phyloP scores from a whole-genome alignment of 1,284 basidiomycete genomes.

The Leccinum subfulvum region DNA sequence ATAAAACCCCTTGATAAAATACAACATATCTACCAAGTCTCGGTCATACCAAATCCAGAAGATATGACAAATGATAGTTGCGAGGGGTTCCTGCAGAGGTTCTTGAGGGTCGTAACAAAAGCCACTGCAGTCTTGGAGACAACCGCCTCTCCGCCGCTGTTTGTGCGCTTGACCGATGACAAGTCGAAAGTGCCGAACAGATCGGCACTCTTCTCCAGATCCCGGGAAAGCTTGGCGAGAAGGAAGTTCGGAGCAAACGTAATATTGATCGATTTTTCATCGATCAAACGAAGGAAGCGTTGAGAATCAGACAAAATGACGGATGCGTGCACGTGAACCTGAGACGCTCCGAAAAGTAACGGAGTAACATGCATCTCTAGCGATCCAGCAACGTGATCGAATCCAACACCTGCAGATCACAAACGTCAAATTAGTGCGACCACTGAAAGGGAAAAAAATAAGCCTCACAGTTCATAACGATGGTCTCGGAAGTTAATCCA shows the following conservation, averaged over 20 bases:
- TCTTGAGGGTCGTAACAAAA: slow-evolving; percentile 33
- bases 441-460: no score
- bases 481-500: slow-evolving; percentile 27
- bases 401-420: slow-evolving; percentile 31
- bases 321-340: slow-evolving; percentile 31
- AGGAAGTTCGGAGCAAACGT: slow-evolving; percentile 45
- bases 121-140: slow-evolving; percentile 37
- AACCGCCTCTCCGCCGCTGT: slow-evolving; percentile 41
- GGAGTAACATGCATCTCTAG: slow-evolving; percentile 33
- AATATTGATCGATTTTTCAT: slow-evolving; percentile 23
- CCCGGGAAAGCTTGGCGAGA: slow-evolving; percentile 37
- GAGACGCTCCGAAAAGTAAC: slow-evolving; percentile 26
- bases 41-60: slow-evolving; percentile 43
- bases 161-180: slow-evolving; percentile 30
- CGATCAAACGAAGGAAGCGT: slow-evolving; percentile 27
- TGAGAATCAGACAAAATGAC: slow-evolving; percentile 26
- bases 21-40: slow-evolving; percentile 30
- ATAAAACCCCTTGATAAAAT: neutral
- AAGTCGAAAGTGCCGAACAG: slow-evolving; percentile 32
- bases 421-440: neutral
- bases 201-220: slow-evolving; percentile 23
- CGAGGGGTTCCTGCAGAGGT: slow-evolving; percentile 14
- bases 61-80: slow-evolving; percentile 30
- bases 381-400: slow-evolving; percentile 39
- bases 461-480: slow-evolving; percentile 27